Evolutionary conservation across 257 asterid genomes (phyloP).

Genomic region (Vinca minor): DNA sequence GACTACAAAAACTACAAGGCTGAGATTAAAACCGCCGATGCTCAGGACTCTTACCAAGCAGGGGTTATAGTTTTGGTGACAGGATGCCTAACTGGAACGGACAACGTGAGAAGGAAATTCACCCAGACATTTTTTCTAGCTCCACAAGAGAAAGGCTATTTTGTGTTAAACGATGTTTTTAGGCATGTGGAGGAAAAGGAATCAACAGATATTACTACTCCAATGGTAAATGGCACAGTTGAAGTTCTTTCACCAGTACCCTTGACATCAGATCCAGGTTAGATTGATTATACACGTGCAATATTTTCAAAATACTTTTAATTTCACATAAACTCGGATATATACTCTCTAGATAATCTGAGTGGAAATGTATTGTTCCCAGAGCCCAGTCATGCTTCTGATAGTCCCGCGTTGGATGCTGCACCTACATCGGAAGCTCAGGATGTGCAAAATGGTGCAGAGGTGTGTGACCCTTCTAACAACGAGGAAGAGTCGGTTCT

Average conservation of each 20-base stretch:
- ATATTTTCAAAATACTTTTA: background rate
- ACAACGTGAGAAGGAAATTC: conserved; percentile 56
- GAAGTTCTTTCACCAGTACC: conserved; percentile 21
- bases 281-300: background rate
- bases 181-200: conserved; percentile 60
- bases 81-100: conserved; percentile 79
- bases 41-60: conserved; percentile 61
- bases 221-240: conserved; percentile 27
- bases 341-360: background rate
- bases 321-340: background rate
- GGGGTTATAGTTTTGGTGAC: conserved; percentile 85
- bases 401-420: conserved; percentile 31
- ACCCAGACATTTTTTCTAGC: conserved; percentile 87
- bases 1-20: conserved; percentile 89
- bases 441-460: conserved; percentile 41
- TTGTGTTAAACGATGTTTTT: conserved; percentile 73
- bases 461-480: conserved; percentile 30
- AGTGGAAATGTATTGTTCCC: conserved; percentile 22
- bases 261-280: conserved; percentile 54
- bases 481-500: conserved; percentile 36
- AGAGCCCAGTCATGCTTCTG: conserved; percentile 56
- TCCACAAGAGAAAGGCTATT: conserved; percentile 87
- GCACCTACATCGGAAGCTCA: conserved; percentile 31
- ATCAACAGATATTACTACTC: conserved; percentile 23
- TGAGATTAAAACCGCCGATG: conserved; percentile 85